These are phyloP conservation scores for Leccinum truebloodii DNA, from an alignment of 768 basidiomycete species.

Conservation along the genomic window DNA sequence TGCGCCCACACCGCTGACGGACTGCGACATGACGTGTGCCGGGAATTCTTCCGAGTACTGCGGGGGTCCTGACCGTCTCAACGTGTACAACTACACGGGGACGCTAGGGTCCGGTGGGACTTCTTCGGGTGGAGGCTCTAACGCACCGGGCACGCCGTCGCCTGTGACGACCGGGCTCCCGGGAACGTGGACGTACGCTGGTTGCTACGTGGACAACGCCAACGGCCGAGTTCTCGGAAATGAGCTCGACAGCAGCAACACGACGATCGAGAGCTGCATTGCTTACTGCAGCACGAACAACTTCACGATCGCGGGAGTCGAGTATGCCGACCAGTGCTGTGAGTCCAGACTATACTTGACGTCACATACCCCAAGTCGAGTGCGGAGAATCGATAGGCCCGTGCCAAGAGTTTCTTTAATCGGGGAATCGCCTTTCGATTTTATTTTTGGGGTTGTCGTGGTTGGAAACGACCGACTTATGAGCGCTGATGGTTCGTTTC, in stretches of 20 bases:
- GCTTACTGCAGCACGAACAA: constrained; percentile 52
- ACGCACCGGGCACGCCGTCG: background rate
- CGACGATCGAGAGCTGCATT: constrained; percentile 68
- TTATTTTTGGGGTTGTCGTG: background rate
- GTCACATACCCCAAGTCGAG: background rate
- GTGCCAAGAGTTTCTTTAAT: too few species aligned
- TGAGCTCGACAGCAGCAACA: constrained; percentile 38
- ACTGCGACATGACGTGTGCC: constrained; percentile 46
- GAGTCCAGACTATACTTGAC: constrained; percentile 22
- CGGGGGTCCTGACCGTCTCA: constrained; percentile 61
- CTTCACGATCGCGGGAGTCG: constrained; percentile 68
- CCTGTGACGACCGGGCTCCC: constrained; percentile 57
- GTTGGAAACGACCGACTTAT: constrained; percentile 1
- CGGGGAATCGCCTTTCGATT: background rate
- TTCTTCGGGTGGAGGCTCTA: background rate
- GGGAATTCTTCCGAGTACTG: constrained; percentile 55
- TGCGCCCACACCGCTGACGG: constrained; percentile 43
- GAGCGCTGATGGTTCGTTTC: constrained; percentile 4
- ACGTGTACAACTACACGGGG: constrained; percentile 21
- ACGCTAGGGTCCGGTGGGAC: background rate
- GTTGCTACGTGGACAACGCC: constrained; percentile 73
- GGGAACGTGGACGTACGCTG: constrained; percentile 56
- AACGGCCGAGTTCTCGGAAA: constrained; percentile 58
- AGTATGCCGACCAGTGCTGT: constrained; percentile 59
- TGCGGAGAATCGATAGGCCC: background rate